phyloP scores from a whole-genome alignment of 192 early-diverging fungal genomes.

The Coemansia sp. region DNA sequence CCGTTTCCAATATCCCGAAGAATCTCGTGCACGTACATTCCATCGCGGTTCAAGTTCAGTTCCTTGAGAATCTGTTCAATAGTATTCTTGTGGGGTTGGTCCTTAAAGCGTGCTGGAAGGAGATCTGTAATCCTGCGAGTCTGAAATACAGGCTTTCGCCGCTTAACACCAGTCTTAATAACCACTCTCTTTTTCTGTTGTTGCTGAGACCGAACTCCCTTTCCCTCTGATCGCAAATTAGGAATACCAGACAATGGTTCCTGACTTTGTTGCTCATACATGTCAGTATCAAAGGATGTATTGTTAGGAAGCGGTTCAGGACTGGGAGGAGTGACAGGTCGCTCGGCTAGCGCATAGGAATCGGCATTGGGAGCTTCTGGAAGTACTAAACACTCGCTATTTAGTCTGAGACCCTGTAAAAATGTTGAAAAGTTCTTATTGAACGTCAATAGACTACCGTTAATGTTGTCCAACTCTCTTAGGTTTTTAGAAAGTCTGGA shows the following conservation, averaged over 20 bases:
- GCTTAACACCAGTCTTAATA: conserved; percentile 30
- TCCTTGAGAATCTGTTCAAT: conserved; percentile 52
- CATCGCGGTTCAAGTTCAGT: conserved; percentile 42
- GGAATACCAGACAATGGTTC: conserved; percentile 8
- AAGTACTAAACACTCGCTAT: conserved; percentile 47
- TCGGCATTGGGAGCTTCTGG: conserved; percentile 44
- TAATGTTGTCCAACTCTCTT: conserved; percentile 42
- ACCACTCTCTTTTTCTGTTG: conserved; percentile 42
- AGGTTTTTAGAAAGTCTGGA: conserved; percentile 34
- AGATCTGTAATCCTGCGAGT: conserved; percentile 40
- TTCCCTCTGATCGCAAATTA: conserved; percentile 1
- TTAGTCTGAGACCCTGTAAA: conserved; percentile 45
- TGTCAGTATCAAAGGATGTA: background rate
- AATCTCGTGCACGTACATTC: conserved; percentile 51
- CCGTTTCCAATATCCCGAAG: conserved; percentile 34
- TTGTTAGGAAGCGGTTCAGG: background rate
- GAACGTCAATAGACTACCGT: conserved; percentile 42
- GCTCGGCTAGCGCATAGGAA: conserved; percentile 29
- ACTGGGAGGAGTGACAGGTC: conserved; percentile 31
- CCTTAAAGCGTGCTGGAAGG: conserved; percentile 34
- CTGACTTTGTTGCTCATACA: background rate
- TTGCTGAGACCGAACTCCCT: background rate
- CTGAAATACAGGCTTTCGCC: conserved; percentile 44
- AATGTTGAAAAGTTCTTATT: conserved; percentile 51
- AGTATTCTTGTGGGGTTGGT: conserved; percentile 40